Percentiles rank a stretch among this genome's conserved stretches.
Evolutionary conservation across 2,329 filamentous ascomycete species (phyloP).

Genomic region (Cladophialophora chaetospira): DNA sequence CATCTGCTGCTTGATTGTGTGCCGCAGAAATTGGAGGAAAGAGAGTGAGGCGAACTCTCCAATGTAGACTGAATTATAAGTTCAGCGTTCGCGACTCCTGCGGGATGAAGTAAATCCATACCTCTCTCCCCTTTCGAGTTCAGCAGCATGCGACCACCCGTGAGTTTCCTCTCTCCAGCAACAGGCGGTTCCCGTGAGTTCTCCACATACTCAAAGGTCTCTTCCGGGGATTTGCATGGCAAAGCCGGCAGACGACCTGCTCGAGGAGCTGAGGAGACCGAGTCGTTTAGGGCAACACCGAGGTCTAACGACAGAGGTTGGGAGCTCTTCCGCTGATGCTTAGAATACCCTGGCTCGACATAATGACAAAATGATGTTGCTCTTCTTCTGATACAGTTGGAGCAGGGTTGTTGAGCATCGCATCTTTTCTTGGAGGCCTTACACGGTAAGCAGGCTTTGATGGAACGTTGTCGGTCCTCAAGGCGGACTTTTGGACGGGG

Average conservation of each 20-base stretch:
- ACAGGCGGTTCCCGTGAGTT: slow-evolving; percentile 27
- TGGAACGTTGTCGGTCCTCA: slow-evolving; percentile 52
- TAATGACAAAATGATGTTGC: slow-evolving; percentile 43
- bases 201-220: neutral
- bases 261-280: neutral
- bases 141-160: slow-evolving; percentile 49
- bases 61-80: slow-evolving; percentile 46
- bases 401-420: slow-evolving; percentile 52
- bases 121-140: slow-evolving; percentile 57
- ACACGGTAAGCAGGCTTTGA: slow-evolving; percentile 53
- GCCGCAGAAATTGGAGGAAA: slow-evolving; percentile 57
- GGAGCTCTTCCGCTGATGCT: neutral
- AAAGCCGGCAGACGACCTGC: neutral
- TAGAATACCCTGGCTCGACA: slow-evolving; percentile 23
- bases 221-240: neutral
- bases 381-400: slow-evolving; percentile 50
- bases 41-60: slow-evolving; percentile 57
- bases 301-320: neutral
- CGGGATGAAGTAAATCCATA: slow-evolving; percentile 30
- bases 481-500: slow-evolving; percentile 56
- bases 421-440: slow-evolving; percentile 56
- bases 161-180: slow-evolving; percentile 35
- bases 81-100: neutral
- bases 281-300: neutral
- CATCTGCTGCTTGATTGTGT: slow-evolving; percentile 52